Evolutionary conservation across 306 rosid species (phyloP).

Genomic region (Oxytropis ochrocephala): DNA sequence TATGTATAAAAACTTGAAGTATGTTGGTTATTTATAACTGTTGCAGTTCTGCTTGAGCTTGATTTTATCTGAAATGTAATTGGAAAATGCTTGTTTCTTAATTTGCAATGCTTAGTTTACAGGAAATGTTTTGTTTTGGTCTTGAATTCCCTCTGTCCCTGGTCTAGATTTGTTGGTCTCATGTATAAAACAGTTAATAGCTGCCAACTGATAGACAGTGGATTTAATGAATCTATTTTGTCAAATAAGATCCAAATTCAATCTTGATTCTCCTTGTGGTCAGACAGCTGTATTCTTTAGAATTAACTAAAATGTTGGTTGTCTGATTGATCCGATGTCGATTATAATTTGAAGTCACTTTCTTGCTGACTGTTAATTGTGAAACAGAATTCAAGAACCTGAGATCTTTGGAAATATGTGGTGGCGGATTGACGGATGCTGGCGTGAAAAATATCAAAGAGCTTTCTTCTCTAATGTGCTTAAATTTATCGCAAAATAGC

Average conservation of each 20-base stretch:
- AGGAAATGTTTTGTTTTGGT: background rate
- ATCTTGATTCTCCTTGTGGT: background rate
- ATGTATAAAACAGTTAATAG: background rate
- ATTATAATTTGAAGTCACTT: background rate
- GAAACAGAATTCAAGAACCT: slow-evolving; percentile 75
- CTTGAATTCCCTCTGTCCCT: background rate
- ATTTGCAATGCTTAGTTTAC: background rate
- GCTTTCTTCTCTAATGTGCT: slow-evolving; percentile 64
- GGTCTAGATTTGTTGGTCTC: slow-evolving; percentile 9
- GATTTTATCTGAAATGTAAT: slow-evolving; percentile 6
- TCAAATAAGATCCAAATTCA: background rate
- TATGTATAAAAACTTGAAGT: background rate
- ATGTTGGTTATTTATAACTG: background rate
- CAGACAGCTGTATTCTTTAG: background rate
- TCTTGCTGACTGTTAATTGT: background rate
- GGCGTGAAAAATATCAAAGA: slow-evolving; percentile 83
- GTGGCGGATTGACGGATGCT: slow-evolving; percentile 91
- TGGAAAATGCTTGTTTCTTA: background rate
- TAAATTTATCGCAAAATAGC: slow-evolving; percentile 89
- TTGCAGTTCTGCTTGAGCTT: slow-evolving; percentile 8
- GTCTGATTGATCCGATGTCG: background rate
- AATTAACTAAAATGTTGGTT: background rate
- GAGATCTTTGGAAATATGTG: slow-evolving; percentile 87
- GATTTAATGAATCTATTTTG: background rate
- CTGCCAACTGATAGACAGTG: background rate